phyloP scores from a whole-genome alignment of 768 basidiomycete species.

The Russula foetens region DNA sequence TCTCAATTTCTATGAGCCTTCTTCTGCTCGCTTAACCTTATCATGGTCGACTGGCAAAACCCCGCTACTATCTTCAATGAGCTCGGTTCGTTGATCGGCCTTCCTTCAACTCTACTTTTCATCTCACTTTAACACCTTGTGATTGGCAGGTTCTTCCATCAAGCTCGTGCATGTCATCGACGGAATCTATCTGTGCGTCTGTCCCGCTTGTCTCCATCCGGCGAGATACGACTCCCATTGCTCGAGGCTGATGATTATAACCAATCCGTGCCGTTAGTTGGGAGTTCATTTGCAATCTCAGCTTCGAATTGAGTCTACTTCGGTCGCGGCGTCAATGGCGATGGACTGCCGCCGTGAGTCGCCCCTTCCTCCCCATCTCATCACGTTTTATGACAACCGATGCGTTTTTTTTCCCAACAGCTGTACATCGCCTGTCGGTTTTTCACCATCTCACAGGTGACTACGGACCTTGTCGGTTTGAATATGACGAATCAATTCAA shows the following conservation, averaged over 20 bases:
- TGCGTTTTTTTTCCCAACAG: not conserved
- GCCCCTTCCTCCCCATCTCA: not conserved
- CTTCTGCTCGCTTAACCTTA: not conserved
- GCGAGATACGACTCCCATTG: no score
- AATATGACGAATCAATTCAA: constrained; percentile 2
- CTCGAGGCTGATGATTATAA: not conserved
- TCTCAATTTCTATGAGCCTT: not conserved
- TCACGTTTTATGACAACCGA: not conserved
- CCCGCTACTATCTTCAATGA: constrained; percentile 3
- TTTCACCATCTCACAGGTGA: not conserved
- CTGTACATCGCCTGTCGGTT: constrained; percentile 12
- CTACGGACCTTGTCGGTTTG: constrained; percentile 12
- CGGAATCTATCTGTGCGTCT: constrained; percentile 17
- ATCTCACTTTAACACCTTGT: no score
- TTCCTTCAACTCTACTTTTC: not conserved
- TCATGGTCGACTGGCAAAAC: constrained; percentile 18
- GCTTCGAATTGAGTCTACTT: constrained; percentile 15
- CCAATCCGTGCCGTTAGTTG: constrained; percentile 2
- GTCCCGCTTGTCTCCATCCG: not conserved
- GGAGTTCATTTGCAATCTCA: constrained; percentile 15
- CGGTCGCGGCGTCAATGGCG: constrained; percentile 12
- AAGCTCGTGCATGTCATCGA: constrained; percentile 17
- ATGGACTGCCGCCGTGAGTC: constrained; percentile 12
- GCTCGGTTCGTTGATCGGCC: not conserved
- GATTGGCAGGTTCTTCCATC: constrained; percentile 3